Base-by-base conservation (phyloP, 495 filamentous ascomycete genomes). In the Lepraria neglecta region DNA sequence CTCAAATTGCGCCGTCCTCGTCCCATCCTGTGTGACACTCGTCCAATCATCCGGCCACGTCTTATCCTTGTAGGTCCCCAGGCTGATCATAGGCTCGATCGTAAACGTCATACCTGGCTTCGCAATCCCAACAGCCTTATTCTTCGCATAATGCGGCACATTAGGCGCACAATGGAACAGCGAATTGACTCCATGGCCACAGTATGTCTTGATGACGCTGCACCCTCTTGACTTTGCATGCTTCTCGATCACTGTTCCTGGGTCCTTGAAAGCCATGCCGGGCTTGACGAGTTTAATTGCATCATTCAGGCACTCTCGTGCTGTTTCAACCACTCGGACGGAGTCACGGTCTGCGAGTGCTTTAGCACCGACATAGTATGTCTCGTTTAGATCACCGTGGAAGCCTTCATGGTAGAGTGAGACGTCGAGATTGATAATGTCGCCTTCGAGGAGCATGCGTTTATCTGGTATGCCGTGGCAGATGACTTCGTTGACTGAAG, bases 21-120 rank as follows among this genome's bases (percentile, higher is more conserved):
- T 87, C 14, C 90, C 90, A 69, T 95, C 90, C 44, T 82, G 81
- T 0, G 90, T 95, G 28, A 84, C 85, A 68, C 87, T 91, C 1
- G 90, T 95, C 90, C 90, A 95, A 71, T 92, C 84, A 70, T 95
- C 90, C 4, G 90, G 90, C 90, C 90, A 95, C 0, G 87, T 92
- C 60, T 87, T 81, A 68, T 95, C 90, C 46, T 82, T 81, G 67
- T 90, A 84, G 12, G 85, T 90, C 28, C 90, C 91, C 11, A 90
- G 72, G 44, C 87, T 88, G 66, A 95, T 88, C 90, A 95, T 95
- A 17, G 90, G 90, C 74, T 95, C 90, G 61, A 95, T 95, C 1
- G 91, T 95, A 62, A 95, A 95, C 64, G 87, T 91, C 91, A 95
- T 94, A 38, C 91, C 90, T 6, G 84, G 82, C 75, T 94, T 92